Evolutionary conservation across 495 filamentous ascomycete genomes (phyloP), one percentile per base, ranked within the genome.

Genomic region (Neurospora africana): DNA sequence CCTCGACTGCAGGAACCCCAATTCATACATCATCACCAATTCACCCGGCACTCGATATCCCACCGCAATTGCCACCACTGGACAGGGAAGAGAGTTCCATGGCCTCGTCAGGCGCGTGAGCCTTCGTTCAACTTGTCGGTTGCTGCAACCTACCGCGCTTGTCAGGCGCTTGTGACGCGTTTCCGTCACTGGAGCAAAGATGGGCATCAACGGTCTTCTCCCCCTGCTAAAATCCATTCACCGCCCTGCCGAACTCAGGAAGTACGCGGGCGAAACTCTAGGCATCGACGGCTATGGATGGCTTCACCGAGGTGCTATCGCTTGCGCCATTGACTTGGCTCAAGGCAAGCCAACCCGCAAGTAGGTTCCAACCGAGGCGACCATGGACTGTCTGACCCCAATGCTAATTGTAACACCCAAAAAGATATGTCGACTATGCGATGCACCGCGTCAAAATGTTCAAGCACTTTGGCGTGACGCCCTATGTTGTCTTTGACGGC

Each of bases 281-380:
- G 96, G 92, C 4, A 89, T 99, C 19, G 96, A 99, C 81, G 94
- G 91, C 72, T 99, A 99, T 85, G 95, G 94, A 78, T 99, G 96
- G 96, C 89, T 99, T 40, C 96, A 99, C 79, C 91, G 96, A 74
- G 96, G 95, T 38, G 92, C 94, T 33, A 89, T 96, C 69, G 86
- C 94, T 33, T 99, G 95, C 79, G 92, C 95, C 71, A 89, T 97
- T 74, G 96, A 98, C 73, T 86, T 99, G 67, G 96, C 94, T 37
- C 85, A 93, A 75, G 92, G 90, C 75, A 93, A 91, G 79, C 93
- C 93, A 23, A 98, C 93, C 6, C 89, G 87, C 69, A 97, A 93
- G 92, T 97, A 84, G 75, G 87, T 83, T 35, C 3, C 53, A 65
- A 33, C 15, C 53, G 15, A 65, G 53, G 53, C 53, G 19, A 5